Evolutionary conservation across 2,329 filamentous ascomycete species (phyloP), one percentile per base, ranked within the genome.

Genomic region (Celoporthe dispersa): DNA sequence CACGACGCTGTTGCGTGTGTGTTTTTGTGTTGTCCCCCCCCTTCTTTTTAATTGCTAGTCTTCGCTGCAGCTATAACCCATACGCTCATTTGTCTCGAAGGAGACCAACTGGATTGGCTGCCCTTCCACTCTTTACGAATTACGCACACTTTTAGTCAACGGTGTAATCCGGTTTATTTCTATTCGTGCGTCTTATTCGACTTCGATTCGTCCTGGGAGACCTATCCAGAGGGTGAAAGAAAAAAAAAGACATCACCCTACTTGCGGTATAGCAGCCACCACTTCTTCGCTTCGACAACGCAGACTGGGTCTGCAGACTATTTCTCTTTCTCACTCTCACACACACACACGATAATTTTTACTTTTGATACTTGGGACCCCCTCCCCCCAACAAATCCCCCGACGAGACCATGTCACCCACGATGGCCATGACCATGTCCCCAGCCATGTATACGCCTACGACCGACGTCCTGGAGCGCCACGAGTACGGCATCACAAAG

Each of bases 401-500:
- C 61, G 28, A 70, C 55, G 12, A 68, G 61, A 73, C 65, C 77
- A 86, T 89, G 85, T 84, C 86, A 78, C 84, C 83, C 64, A 82
- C 83, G 37, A 80, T 82, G 75, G 83, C 84, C 73, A 80, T 86
- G 75, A 78, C 82, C 41, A 79, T 83, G 64, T 79, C 82, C 39
- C 77, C 82, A 69, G 77, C 79, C 72, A 77, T 82, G 53, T 88
- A 88, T 75, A 82, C 82, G 55, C 84, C 85, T 37, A 83, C 83
- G 31, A 84, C 84, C 68, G 88, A 89, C 76, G 81, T 81, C 72
- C 82, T 87, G 76, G 84, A 86, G 71, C 85, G 87, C 72, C 87
- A 89, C 73, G 87, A 88, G 28, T 88, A 86, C 75, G 85, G 88
- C 68, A 83, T 90, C 77, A 82, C 84, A 70, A 92, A 92, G 81